Conservation (phyloP, 169 alveolate species). For the Toxoplasma gondii region DNA sequence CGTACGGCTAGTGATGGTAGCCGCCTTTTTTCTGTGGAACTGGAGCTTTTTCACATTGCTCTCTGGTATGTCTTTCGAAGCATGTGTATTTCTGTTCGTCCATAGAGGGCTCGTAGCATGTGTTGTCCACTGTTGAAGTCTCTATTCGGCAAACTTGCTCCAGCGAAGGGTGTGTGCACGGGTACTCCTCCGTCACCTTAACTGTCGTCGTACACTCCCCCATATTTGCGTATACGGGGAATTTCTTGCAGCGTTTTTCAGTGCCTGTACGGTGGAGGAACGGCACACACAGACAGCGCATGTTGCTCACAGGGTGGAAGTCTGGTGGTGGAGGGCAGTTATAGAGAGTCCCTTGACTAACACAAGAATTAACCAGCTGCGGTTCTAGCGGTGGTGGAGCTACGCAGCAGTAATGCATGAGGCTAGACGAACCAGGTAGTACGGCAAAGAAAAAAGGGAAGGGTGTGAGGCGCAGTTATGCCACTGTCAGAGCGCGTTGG, state of each 20-base stretch:
- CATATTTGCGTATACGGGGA: constrained; percentile 36
- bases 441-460: no score
- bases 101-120: constrained; percentile 39
- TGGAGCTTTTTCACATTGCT: constrained; percentile 26
- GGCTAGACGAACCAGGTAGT: no score
- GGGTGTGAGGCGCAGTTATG: no score
- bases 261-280: neutral
- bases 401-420: no score
- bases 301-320: no score
- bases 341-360: no score
- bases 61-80: constrained; percentile 6
- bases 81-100: constrained; percentile 26
- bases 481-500: no score
- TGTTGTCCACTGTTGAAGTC: neutral
- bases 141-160: constrained; percentile 27
- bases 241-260: constrained; percentile 16
- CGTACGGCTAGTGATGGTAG: neutral
- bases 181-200: constrained; percentile 23
- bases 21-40: constrained; percentile 22
- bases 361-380: no score
- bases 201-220: constrained; percentile 20
- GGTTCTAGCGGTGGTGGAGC: no score
- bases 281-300: no score
- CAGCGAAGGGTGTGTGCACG: constrained; percentile 34
- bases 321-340: no score